A percentile compares a stretch with the other conserved stretches of the same genome.
Evolutionary conservation across 2,329 filamentous ascomycete species (phyloP).

Genomic region (Colletotrichum magnum): DNA sequence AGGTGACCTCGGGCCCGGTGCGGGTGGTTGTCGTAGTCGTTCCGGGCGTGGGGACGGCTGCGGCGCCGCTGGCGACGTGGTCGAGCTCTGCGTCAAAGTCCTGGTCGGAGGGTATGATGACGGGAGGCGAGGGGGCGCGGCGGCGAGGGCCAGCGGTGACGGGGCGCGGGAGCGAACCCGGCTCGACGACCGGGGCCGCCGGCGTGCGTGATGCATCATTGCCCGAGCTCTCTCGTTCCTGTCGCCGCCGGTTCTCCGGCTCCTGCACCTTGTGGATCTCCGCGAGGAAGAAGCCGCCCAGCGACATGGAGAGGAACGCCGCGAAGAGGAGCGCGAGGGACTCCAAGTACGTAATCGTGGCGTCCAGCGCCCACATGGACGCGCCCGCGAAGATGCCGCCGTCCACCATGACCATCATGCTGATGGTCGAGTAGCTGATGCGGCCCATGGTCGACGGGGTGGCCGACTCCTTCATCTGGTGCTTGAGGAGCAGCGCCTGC

Average conservation of each 20-base stretch:
- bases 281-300: slow-evolving; percentile 70
- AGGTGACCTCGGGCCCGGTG: slow-evolving; percentile 51
- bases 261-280: slow-evolving; percentile 75
- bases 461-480: slow-evolving; percentile 76
- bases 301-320: slow-evolving; percentile 69
- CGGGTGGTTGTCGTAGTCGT: neutral
- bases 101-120: slow-evolving; percentile 75
- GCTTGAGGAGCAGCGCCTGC: slow-evolving; percentile 74
- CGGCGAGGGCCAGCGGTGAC: slow-evolving; percentile 52
- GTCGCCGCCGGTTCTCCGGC: slow-evolving; percentile 63
- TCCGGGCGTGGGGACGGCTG: slow-evolving; percentile 44
- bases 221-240: slow-evolving; percentile 48
- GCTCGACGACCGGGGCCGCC: slow-evolving; percentile 45
- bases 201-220: slow-evolving; percentile 44
- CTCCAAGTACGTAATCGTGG: slow-evolving; percentile 69
- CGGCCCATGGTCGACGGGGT: slow-evolving; percentile 78
- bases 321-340: slow-evolving; percentile 67
- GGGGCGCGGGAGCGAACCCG: slow-evolving; percentile 55
- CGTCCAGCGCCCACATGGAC: slow-evolving; percentile 69
- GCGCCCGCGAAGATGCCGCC: slow-evolving; percentile 71
- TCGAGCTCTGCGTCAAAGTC: slow-evolving; percentile 73
- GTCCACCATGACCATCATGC: slow-evolving; percentile 74
- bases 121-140: slow-evolving; percentile 55
- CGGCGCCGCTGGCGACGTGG: slow-evolving; percentile 46
- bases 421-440: slow-evolving; percentile 74